Evolutionary conservation across 2,329 filamentous ascomycete genomes (phyloP), one percentile per base, ranked within the genome.

Genomic region (Aureobasidium sp.): DNA sequence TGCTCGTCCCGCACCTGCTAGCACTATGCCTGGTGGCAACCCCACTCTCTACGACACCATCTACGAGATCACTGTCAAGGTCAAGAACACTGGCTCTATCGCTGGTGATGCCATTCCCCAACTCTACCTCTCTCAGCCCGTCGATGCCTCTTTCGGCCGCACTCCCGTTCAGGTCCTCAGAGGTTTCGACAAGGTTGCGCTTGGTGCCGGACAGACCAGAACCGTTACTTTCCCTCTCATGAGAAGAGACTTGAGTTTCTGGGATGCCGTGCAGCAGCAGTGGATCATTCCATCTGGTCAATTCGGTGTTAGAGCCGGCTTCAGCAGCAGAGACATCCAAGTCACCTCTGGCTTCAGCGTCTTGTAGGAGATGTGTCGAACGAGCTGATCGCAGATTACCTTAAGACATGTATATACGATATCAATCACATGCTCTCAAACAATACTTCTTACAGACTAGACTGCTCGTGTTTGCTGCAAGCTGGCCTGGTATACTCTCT

Each of bases 81-180:
- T 93, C 64, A 85, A 79, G 65, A 92, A 92, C 78, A 88, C 81
- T 3, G 89, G 89, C 33, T 68, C 73, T 0, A 65, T 83, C 0
- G 77, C 74, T 2, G 86, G 87, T 22, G 85, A 89, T 42, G 87
- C 89, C 7, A 78, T 85, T 0, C 74, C 80, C 2, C 83, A 86
- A 70, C 72, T 86, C 1, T 85, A 85, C 68, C 70, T 85, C 17
- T 65, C 68, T 7, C 73, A 79, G 70, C 74, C 76, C 74, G 60
- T 60, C 44, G 63, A 50, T 47, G 15, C 40, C 7, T 29, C 39
- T 3, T 50, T 50, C 14, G 44, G 44, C 91, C 15, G 33, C 9
- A 65, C 64, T 15, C 69, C 68, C 8, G 58, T 68, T 72, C 56
- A 67, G 63, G 83, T 86, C 69, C 76, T 88, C 5, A 77, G 86